phyloP scores from a whole-genome alignment of 139 green algal genomes.

The Pseudopediastrum boryanum region DNA sequence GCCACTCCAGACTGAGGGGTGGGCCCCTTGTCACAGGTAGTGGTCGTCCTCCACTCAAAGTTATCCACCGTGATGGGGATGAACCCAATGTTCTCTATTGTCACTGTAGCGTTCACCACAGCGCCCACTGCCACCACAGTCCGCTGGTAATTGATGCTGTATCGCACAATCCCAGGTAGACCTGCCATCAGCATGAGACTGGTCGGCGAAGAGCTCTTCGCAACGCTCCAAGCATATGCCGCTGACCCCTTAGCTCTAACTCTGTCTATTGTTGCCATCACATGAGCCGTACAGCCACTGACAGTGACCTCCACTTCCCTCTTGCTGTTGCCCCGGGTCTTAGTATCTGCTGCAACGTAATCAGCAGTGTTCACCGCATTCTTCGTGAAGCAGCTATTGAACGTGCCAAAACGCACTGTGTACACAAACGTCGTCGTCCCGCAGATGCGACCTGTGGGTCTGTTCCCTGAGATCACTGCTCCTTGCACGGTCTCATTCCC shows the following conservation, averaged over 20 bases:
- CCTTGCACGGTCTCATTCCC: background rate
- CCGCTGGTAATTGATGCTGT: conserved; percentile 29
- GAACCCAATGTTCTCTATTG: conserved; percentile 11
- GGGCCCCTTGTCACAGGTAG: background rate
- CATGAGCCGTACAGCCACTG: conserved; percentile 5
- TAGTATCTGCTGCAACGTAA: conserved; percentile 14
- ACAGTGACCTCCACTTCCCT: background rate
- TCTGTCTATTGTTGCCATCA: background rate
- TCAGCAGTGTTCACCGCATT: conserved; percentile 16
- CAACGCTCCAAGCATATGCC: conserved; percentile 27
- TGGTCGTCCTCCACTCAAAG: conserved; percentile 1
- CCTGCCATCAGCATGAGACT: background rate
- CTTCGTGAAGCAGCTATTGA: conserved; percentile 5
- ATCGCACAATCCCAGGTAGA: background rate
- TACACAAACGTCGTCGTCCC: conserved; percentile 28
- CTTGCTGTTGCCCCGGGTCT: background rate
- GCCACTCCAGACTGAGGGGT: too few relatives aligned
- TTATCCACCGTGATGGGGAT: background rate
- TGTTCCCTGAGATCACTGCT: background rate
- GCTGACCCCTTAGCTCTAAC: conserved; percentile 18
- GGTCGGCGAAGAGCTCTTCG: background rate
- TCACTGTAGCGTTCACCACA: conserved; percentile 6
- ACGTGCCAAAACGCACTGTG: conserved; percentile 37
- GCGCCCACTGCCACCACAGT: background rate
- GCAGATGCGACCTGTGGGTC: conserved; percentile 30